Evolutionary conservation across 495 filamentous ascomycete genomes (phyloP).

Genomic region (Chaetomium cochliodes): DNA sequence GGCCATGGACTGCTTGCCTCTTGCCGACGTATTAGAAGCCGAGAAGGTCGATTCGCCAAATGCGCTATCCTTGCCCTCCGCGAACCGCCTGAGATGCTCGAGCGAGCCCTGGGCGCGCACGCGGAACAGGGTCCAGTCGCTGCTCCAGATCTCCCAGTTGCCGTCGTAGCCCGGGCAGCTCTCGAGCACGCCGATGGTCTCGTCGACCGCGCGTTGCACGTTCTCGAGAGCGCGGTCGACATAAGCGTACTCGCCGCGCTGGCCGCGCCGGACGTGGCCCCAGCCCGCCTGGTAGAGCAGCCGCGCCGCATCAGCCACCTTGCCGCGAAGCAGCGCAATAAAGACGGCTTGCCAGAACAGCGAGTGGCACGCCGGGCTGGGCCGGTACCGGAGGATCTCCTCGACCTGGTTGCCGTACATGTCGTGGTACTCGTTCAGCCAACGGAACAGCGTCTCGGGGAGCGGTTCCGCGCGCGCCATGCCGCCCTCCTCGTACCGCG

Average conservation of each 20-base stretch:
- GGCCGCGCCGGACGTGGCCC: constrained; percentile 57
- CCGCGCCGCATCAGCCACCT: constrained; percentile 58
- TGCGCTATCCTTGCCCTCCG: constrained; percentile 62
- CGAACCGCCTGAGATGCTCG: constrained; percentile 67
- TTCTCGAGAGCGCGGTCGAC: constrained; percentile 67
- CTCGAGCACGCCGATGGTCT: constrained; percentile 63
- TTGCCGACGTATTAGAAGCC: constrained; percentile 33
- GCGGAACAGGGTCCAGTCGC: constrained; percentile 77
- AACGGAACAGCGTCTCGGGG: constrained; percentile 72
- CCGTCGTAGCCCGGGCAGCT: constrained; percentile 64
- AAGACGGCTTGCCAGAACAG: constrained; percentile 80
- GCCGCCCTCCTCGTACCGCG: constrained; percentile 49
- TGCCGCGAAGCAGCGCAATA: constrained; percentile 65
- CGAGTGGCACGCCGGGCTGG: constrained; percentile 67
- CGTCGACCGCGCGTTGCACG: constrained; percentile 65
- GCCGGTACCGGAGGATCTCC: constrained; percentile 58
- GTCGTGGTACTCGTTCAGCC: constrained; percentile 70
- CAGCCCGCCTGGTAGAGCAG: constrained; percentile 72
- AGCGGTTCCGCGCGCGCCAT: constrained; percentile 48
- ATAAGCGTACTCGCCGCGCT: constrained; percentile 61
- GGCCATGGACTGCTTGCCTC: constrained; percentile 41
- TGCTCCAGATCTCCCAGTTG: constrained; percentile 73
- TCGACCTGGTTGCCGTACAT: constrained; percentile 59
- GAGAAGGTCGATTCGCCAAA: constrained; percentile 40
- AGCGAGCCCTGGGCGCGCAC: constrained; percentile 64